Base-by-base conservation (phyloP, 164 flowering plant genomes). In the Dillenia turbinata region DNA sequence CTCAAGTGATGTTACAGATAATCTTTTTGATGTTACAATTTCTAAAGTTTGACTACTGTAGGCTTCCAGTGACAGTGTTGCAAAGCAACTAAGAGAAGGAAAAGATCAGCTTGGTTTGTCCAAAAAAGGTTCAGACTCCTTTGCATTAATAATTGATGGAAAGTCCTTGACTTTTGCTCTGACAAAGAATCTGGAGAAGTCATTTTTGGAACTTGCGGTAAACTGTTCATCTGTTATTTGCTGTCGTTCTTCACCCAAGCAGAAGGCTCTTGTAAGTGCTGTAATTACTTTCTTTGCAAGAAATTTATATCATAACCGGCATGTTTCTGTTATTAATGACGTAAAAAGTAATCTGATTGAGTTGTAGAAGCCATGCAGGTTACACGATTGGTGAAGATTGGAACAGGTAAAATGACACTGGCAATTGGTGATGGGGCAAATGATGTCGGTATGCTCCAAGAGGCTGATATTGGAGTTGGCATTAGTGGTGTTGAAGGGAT, bases 401-500 rank as follows among this genome's bases (percentile, higher is more conserved):
- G 78, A 50, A 82, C 83, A 13, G 81, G 87, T 40, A 83, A 76
- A 71, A 86, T 91, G 47, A 92, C 89, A 49, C 68, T 92, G 48
- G 86, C 97, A 44, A 75, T 90, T 71, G 97, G 95, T 44, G 97
- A 90, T 76, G 95, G 97, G 49, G 97, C 95, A 75, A 90, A 90
- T 81, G 97, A 90, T 81, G 97, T 90, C 26, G 86, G 97, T 63
- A 88, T 90, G 95, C 89, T 88, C 73, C 95, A 85, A 77, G 97
- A 88, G 69, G 97, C 97, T 44, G 93, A 91, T 59, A 82, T 91
- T 72, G 97, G 97, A 52, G 84, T 90, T 69, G 97, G 97, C 60
- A 87, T 92, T 44, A 85, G 94, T 60, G 97, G 96, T 60, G 90
- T 75, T 60, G 97, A 92, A 71, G 97, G 97, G 33, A 92, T 89